Base-by-base conservation (phyloP, 345 rosid genomes). In the Diplotaxis tenuifolia region DNA sequence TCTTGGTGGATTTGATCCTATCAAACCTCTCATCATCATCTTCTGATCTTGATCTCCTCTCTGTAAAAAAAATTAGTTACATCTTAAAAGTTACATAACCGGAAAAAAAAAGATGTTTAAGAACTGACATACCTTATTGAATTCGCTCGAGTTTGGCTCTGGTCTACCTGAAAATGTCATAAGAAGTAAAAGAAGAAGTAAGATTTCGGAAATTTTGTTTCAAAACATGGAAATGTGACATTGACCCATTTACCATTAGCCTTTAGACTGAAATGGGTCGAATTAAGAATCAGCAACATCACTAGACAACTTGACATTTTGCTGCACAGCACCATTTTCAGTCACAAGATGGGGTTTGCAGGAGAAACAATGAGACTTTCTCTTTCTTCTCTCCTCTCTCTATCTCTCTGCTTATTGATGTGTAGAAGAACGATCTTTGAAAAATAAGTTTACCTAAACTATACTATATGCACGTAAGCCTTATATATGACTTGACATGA, bases 1-100 rank as follows among this genome's bases (percentile, higher is more conserved):
- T 54, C 86, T 86, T 47, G 98, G 98, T 11, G 98, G 98, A 32
- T 83, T 83, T 68, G 98, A 93, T n/a, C 98, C 98, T 80, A 92
- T 92, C 63, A 84, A 71, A 7, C 85, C 83, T 71, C 89, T 83
- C 85, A 84, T 72, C 25, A 77, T 42, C 68, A 57, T 73, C 78
- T 79, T 81, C 64, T 79, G 61, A 45, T 7, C 67, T 38, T 71
- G 70, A 71, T 53, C 62, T 75, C 68, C 62, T 40, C 38, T 40
- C 74, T 75, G 49, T 20, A 3, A 27, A 10, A 36, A 25, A 22
- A 4, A n/a, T n/a, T 11, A 31, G 0, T n/a, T 2, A 20, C 32
- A 28, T 10, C 47, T 11, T 4, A 6, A 38, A 23, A n/a, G 22
- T 1, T 42, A 28, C 0, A 2, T 27, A 0, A 12, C 11, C 2